These are phyloP conservation scores for Casuarina cunninghamiana DNA, from an alignment of 306 rosid genomes.

Conservation along the genomic window DNA sequence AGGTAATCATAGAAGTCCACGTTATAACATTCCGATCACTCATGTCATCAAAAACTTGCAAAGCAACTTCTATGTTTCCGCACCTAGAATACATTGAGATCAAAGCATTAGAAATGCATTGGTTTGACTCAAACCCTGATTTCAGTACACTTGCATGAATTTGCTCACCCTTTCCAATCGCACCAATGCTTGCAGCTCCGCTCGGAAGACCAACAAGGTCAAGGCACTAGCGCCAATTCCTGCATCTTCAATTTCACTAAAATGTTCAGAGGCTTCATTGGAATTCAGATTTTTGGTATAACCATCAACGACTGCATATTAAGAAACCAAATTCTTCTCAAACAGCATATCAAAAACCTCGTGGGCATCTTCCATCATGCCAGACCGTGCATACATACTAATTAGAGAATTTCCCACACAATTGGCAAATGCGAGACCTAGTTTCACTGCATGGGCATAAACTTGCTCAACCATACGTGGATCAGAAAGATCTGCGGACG, in stretches of 20 bases:
- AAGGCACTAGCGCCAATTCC: conserved; percentile 46
- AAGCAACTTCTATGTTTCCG: conserved; percentile 56
- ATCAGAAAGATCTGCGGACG: conserved; percentile 51
- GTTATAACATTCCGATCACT: conserved; percentile 50
- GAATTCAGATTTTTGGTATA: conserved; percentile 32
- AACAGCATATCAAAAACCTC: conserved; percentile 50
- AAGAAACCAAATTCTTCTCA: conserved; percentile 51
- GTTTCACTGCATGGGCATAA: conserved; percentile 46
- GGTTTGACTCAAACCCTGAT: conserved; percentile 40
- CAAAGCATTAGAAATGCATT: conserved; percentile 48
- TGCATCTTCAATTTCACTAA: conserved; percentile 31
- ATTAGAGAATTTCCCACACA: conserved; percentile 61
- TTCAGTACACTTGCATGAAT: conserved; percentile 51
- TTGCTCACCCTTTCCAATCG: conserved; percentile 61
- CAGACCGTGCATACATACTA: conserved; percentile 60
- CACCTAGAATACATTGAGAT: conserved; percentile 74
- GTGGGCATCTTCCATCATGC: conserved; percentile 53
- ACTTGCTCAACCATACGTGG: conserved; percentile 41
- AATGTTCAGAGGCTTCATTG: conserved; percentile 37
- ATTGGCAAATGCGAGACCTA: conserved; percentile 39
- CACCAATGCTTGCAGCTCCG: conserved; percentile 58
- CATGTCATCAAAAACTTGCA: conserved; percentile 50
- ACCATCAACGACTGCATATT: conserved; percentile 30
- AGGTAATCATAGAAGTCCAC: conserved; percentile 63
- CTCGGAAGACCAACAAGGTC: conserved; percentile 66